A percentile compares a stretch with the other conserved stretches of the same genome.
phyloP scores from a whole-genome alignment of 83 land plant genomes.

The Thuja plicata region DNA sequence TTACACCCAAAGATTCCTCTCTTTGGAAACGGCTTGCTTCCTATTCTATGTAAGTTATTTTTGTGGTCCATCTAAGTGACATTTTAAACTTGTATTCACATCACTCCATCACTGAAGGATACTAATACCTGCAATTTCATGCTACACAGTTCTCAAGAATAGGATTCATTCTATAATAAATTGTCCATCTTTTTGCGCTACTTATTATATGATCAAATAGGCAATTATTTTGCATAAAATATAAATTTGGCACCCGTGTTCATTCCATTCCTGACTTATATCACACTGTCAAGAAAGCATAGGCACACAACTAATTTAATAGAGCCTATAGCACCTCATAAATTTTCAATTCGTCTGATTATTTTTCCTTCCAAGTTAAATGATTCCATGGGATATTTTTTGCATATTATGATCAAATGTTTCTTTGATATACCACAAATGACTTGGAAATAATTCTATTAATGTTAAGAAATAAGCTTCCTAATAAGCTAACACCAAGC shows the following conservation, averaged over 20 bases:
- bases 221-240: not conserved
- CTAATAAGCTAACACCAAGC: not conserved
- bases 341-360: not conserved
- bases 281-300: not conserved
- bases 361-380: not conserved
- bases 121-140: not conserved
- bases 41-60: conserved; percentile 65
- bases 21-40: conserved; percentile 80
- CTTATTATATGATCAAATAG: not conserved
- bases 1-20: conserved; percentile 70
- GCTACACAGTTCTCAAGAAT: not conserved
- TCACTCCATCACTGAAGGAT: not conserved
- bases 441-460: not conserved
- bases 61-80: not conserved
- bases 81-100: not conserved
- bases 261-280: not conserved
- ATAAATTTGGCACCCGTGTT: not conserved
- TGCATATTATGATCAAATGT: not conserved
- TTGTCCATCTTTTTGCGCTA: not conserved
- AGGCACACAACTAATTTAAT: not conserved
- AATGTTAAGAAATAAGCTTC: not conserved
- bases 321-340: not conserved
- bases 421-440: not conserved
- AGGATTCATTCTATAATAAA: not conserved
- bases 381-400: not conserved